A percentile compares a stretch with the other conserved stretches of the same genome.
These are phyloP conservation scores for Colletotrichum filicis DNA, from an alignment of 2,329 filamentous ascomycete species.

Conservation along the genomic window DNA sequence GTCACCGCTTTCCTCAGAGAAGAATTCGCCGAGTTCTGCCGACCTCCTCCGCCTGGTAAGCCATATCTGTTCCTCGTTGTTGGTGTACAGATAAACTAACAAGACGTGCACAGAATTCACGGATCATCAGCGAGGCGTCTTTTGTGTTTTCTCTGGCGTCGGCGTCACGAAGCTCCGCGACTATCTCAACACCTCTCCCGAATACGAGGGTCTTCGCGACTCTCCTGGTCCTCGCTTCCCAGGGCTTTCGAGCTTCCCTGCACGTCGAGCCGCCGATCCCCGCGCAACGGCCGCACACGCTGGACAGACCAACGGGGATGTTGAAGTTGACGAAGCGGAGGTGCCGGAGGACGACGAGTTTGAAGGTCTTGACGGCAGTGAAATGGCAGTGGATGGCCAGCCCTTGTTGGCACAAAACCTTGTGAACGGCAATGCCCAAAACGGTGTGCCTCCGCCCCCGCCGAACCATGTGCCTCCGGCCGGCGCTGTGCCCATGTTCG, in stretches of 20 bases:
- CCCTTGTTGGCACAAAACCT: conserved; percentile 34
- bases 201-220: conserved; percentile 58
- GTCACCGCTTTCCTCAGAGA: conserved; percentile 90
- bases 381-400: conserved; percentile 49
- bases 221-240: conserved; percentile 36
- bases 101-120: conserved; percentile 80
- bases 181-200: conserved; percentile 73
- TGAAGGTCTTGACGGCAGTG: conserved; percentile 51
- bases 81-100: conserved; percentile 39
- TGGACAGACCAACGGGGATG: conserved; percentile 42
- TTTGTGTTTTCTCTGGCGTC: conserved; percentile 94
- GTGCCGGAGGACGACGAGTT: conserved; percentile 57
- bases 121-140: conserved; percentile 92
- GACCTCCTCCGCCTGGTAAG: conserved; percentile 81
- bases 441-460: conserved; percentile 24
- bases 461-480: conserved; percentile 25
- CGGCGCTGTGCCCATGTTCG: conserved; percentile 27
- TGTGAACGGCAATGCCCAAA: conserved; percentile 29
- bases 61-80: neutral
- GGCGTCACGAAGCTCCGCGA: conserved; percentile 83
- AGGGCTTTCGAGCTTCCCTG: conserved; percentile 13
- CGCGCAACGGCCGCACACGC: conserved; percentile 36
- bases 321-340: conserved; percentile 50
- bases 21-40: conserved; percentile 86
- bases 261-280: conserved; percentile 1